Evolutionary conservation across 2,329 filamentous ascomycete genomes (phyloP).

Genomic region (Exophiala aquamarina): DNA sequence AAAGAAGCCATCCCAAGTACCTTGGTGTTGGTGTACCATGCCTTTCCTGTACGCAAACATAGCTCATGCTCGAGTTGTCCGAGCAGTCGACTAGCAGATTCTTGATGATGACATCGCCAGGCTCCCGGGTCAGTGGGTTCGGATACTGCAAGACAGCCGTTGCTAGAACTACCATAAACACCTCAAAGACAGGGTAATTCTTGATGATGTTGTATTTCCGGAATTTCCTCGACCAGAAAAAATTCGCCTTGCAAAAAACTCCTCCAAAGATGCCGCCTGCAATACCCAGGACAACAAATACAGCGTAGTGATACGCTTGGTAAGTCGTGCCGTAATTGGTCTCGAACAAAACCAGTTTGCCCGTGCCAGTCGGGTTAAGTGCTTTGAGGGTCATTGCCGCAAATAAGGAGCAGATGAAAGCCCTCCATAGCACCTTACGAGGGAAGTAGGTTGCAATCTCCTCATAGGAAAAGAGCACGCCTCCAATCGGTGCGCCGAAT

Average conservation of each 20-base stretch:
- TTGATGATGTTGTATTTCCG: slow-evolving; percentile 54
- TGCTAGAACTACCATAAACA: slow-evolving; percentile 53
- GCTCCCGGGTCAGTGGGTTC: slow-evolving; percentile 55
- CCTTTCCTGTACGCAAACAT: slow-evolving; percentile 54
- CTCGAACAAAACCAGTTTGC: slow-evolving; percentile 61
- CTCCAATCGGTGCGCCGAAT: slow-evolving; percentile 63
- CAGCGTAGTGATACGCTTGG: slow-evolving; percentile 54
- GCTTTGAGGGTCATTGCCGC: slow-evolving; percentile 57
- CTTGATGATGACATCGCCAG: slow-evolving; percentile 58
- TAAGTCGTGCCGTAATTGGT: slow-evolving; percentile 61
- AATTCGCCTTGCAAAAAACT: slow-evolving; percentile 59
- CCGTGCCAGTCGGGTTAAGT: slow-evolving; percentile 61
- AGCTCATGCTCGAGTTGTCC: slow-evolving; percentile 37
- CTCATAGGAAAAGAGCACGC: slow-evolving; percentile 61
- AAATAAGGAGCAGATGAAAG: slow-evolving; percentile 58
- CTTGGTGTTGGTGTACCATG: slow-evolving; percentile 23
- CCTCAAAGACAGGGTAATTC: slow-evolving; percentile 56
- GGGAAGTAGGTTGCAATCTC: slow-evolving; percentile 63
- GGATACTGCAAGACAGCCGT: slow-evolving; percentile 58
- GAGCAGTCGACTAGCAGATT: slow-evolving; percentile 58
- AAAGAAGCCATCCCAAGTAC: slow-evolving; percentile 55
- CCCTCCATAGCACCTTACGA: slow-evolving; percentile 58
- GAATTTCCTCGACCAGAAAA: slow-evolving; percentile 57
- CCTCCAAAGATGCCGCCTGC: slow-evolving; percentile 61
- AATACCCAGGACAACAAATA: slow-evolving; percentile 58